Percentiles rank a stretch among this genome's conserved stretches.
Conservation (phyloP, 2,329 filamentous ascomycete genomes). For the Cladosporium sp. region DNA sequence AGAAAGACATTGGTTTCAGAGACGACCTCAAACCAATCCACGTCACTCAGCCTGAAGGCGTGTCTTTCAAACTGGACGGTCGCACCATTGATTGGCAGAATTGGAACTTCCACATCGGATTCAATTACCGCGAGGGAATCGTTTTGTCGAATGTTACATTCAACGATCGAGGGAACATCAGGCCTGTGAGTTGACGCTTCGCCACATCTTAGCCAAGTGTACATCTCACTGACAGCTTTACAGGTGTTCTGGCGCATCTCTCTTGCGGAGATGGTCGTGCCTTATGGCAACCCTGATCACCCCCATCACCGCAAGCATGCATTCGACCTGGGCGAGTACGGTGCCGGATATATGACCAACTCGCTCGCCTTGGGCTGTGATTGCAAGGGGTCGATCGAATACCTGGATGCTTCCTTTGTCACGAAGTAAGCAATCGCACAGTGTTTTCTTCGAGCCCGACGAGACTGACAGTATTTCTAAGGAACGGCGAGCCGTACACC, state of each 20-base stretch:
- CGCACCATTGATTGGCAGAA: slow-evolving; percentile 79
- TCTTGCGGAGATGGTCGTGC: slow-evolving; percentile 85
- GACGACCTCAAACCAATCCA: slow-evolving; percentile 76
- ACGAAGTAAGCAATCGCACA: slow-evolving; percentile 53
- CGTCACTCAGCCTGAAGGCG: slow-evolving; percentile 79
- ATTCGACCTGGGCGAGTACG: slow-evolving; percentile 74
- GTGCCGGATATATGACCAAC: slow-evolving; percentile 17
- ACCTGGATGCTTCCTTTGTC: slow-evolving; percentile 62
- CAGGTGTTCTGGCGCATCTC: slow-evolving; percentile 77
- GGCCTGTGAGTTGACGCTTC: slow-evolving; percentile 53
- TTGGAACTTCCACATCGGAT: slow-evolving; percentile 84
- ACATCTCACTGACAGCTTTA: too few species aligned
- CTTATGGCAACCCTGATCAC: slow-evolving; percentile 73
- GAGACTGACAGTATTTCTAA: background rate
- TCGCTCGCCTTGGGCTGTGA: slow-evolving; percentile 66
- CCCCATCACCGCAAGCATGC: slow-evolving; percentile 79
- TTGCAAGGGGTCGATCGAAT: slow-evolving; percentile 83
- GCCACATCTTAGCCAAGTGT: too few species aligned
- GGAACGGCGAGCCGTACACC: slow-evolving; percentile 49
- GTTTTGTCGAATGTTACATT: slow-evolving; percentile 83
- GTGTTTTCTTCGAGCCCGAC: slow-evolving; percentile 51
- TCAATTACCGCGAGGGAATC: slow-evolving; percentile 90
- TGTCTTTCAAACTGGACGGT: slow-evolving; percentile 73
- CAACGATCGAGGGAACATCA: slow-evolving; percentile 69
- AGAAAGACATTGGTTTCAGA: slow-evolving; percentile 68